Conservation (phyloP, 73 alveolate genomes). For the Symbiodinium pilosum region DNA sequence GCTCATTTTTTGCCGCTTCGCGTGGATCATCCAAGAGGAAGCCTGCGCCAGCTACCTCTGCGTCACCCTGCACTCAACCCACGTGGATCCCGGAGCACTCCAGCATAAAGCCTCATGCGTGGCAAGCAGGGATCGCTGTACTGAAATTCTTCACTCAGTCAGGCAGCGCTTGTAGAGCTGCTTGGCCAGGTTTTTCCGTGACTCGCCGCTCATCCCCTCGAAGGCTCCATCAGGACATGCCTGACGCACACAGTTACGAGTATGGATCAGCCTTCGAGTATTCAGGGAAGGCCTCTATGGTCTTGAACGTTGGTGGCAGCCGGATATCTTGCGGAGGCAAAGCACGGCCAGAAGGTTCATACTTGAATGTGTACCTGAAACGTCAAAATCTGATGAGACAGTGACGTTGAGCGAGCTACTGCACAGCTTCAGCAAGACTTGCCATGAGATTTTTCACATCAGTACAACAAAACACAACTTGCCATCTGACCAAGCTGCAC, state of each 20-base stretch:
- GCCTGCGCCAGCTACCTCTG: background rate
- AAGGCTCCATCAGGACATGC: slow-evolving; percentile 93
- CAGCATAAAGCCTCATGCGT: slow-evolving; percentile 40
- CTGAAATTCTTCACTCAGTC: background rate
- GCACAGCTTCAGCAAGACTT: background rate
- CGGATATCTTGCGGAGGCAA: slow-evolving; percentile 79
- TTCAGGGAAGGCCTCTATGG: slow-evolving; percentile 69
- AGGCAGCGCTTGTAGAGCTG: slow-evolving; percentile 71
- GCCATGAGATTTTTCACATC: background rate
- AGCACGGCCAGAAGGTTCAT: slow-evolving; percentile 63
- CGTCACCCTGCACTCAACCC: slow-evolving; percentile 34
- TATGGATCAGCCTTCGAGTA: background rate
- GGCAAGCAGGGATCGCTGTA: background rate
- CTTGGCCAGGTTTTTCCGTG: slow-evolving; percentile 87
- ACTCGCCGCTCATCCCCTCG: slow-evolving; percentile 81
- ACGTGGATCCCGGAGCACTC: slow-evolving; percentile 94
- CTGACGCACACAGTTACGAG: slow-evolving; percentile 19
- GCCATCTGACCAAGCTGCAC: slow-evolving; percentile 36
- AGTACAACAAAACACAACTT: background rate
- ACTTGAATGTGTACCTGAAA: slow-evolving; percentile 42
- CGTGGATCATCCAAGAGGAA: background rate
- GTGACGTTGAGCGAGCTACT: background rate
- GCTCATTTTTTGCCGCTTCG: too few species aligned
- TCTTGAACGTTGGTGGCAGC: slow-evolving; percentile 73
- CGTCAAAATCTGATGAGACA: too few species aligned